phyloP scores from a whole-genome alignment of 2,329 filamentous ascomycete genomes.

The Mycogone perniciosa region DNA sequence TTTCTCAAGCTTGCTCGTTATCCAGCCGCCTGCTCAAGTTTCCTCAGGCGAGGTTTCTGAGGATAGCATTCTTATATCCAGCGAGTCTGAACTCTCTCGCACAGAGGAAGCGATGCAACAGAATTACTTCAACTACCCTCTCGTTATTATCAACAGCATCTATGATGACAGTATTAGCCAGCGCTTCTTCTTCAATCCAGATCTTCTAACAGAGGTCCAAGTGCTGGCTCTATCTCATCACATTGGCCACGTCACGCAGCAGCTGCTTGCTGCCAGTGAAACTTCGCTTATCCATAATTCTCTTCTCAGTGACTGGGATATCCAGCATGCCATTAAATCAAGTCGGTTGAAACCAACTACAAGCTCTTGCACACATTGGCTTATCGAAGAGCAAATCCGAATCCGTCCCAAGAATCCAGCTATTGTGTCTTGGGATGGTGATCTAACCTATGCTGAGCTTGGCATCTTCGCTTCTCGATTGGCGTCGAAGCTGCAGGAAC shows the following conservation, averaged over 20 bases:
- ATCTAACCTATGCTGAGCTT: neutral
- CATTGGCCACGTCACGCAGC: neutral
- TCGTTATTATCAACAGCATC: neutral
- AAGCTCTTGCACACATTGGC: neutral
- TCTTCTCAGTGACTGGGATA: neutral
- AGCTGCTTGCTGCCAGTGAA: neutral
- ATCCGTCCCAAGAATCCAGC: neutral
- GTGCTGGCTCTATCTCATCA: neutral
- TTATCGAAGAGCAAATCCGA: neutral
- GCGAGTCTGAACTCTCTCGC: neutral
- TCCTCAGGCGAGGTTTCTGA: neutral
- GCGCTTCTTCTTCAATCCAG: neutral
- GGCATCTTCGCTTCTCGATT: neutral
- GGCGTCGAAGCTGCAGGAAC: neutral
- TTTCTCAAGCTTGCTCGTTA: neutral
- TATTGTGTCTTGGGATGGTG: neutral
- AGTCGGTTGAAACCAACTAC: neutral
- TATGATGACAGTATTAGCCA: neutral
- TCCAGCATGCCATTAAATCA: neutral
- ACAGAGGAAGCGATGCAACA: neutral
- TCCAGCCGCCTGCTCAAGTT: neutral
- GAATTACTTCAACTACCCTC: neutral
- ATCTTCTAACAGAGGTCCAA: neutral
- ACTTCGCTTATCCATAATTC: neutral
- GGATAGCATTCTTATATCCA: neutral